Base-by-base conservation (phyloP, 2,329 filamentous ascomycete species). In the Dothideomycetidae sp. region DNA sequence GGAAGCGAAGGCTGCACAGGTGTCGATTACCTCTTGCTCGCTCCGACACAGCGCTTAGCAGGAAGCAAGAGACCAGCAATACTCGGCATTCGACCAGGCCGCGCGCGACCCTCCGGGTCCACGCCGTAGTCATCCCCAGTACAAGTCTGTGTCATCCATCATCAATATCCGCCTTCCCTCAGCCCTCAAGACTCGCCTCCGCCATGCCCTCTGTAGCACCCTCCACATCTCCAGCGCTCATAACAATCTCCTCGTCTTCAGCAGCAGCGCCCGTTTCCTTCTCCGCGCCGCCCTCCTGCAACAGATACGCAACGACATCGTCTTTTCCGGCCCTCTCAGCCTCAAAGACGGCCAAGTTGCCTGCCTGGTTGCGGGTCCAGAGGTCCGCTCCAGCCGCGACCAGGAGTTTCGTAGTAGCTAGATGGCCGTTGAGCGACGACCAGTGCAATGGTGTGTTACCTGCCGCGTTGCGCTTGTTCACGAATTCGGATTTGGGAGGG, bases 401-500 rank as follows among this genome's bases (percentile, higher is more conserved):
- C 10, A 98, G 68, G 1, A 75, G 61, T 62, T 86, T 81, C 5
- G 93, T 83, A 3, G 76, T 73, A 5, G 78, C 72, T 3, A 96
- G 63, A 51, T 94, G 86, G 1, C 86, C 86, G 39, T 92, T 90
- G 39, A 94, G 64, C 0, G 84, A 81, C 0, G 88, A 88, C 85
- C 86, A 96, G 61, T 98, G 90, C 41, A 98, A 65, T 0, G 84
- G 73, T 1, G 88, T 94, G 62, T 94, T 96, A 31, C 85, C 86
- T 31, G 81, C 78, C 43, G 75, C 66, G 53, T 96, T 96, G 43
- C 71, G 66, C 2, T 69, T 64, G 49, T 84, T 79, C 14, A 85
- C 57, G 47, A 78, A 74, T 1, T 66, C 33, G 3, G 16, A 31
- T 13, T 28, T 12, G 33, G 31, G 7, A n/a, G 29, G 35, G 42